phyloP scores from a whole-genome alignment of 768 basidiomycete genomes.

The Gymnopilus dilepis region DNA sequence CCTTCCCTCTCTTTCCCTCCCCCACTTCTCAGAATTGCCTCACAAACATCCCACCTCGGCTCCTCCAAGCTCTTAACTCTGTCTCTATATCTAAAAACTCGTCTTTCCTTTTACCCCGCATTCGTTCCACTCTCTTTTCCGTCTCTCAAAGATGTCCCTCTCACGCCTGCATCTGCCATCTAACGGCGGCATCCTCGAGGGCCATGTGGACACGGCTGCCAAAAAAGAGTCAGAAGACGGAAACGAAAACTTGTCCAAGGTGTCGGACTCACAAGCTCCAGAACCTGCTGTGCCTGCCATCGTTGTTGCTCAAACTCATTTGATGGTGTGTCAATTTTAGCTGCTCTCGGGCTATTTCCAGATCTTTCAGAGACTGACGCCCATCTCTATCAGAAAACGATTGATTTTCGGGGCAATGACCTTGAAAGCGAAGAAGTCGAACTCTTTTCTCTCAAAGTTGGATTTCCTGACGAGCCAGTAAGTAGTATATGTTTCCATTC shows the following conservation, averaged over 20 bases:
- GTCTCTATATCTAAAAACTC: background rate
- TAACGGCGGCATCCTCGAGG: background rate
- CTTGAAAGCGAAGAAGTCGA: slow-evolving; percentile 2
- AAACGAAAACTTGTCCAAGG: background rate
- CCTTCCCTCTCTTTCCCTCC: background rate
- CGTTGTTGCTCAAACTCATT: background rate
- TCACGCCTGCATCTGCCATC: slow-evolving; percentile 3
- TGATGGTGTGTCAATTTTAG: slow-evolving; percentile 1
- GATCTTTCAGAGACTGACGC: background rate
- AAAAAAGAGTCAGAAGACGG: background rate
- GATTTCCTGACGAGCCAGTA: background rate
- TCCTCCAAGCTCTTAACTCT: background rate
- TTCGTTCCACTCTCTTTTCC: slow-evolving; percentile 4
- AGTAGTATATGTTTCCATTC: background rate
- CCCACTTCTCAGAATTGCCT: background rate
- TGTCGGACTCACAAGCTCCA: background rate
- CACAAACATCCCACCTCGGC: background rate
- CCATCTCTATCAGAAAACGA: background rate
- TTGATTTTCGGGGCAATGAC: background rate
- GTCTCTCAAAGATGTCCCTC: slow-evolving; percentile 2
- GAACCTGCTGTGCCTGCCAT: background rate
- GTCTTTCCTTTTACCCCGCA: background rate
- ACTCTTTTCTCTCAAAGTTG: background rate
- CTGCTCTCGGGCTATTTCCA: background rate
- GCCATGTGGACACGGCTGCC: background rate